These are phyloP conservation scores for Apiospora pterosperma DNA, from an alignment of 2,329 filamentous ascomycete genomes.

Conservation along the genomic window DNA sequence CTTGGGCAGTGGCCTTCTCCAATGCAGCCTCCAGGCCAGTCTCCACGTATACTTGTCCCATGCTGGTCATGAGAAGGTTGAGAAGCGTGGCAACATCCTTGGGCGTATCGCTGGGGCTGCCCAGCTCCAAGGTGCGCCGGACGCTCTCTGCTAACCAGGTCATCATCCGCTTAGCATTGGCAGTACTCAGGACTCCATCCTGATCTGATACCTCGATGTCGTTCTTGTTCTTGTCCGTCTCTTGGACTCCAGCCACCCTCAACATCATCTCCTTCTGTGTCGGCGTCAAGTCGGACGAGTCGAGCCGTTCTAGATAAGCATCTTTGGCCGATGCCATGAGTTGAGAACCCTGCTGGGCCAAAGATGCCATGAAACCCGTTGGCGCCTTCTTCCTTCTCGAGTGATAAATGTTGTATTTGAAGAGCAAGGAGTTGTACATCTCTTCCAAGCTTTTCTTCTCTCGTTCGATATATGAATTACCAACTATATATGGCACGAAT, in stretches of 20 bases:
- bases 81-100: conserved; percentile 89
- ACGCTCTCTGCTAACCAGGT: conserved; percentile 97
- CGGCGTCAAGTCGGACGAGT: conserved; percentile 81
- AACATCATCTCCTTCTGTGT: conserved; percentile 91
- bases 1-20: conserved; percentile 72
- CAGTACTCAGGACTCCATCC: conserved; percentile 77
- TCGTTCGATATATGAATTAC: conserved; percentile 67
- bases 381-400: conserved; percentile 82
- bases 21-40: conserved; percentile 65
- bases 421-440: conserved; percentile 84
- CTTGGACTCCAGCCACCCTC: conserved; percentile 79
- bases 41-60: conserved; percentile 79
- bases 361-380: conserved; percentile 86
- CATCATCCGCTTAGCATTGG: conserved; percentile 96
- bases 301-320: conserved; percentile 83
- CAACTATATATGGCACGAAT: conserved; percentile 67
- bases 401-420: conserved; percentile 97
- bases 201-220: conserved; percentile 90
- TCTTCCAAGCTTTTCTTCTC: conserved; percentile 71
- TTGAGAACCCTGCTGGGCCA: conserved; percentile 87
- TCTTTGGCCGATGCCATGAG: conserved; percentile 85
- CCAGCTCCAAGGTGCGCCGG: conserved; percentile 85
- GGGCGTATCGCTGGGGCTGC: conserved; percentile 80
- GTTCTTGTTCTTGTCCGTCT: conserved; percentile 70
- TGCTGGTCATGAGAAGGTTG: conserved; percentile 76